A percentile compares a stretch with the other conserved stretches of the same genome.
phyloP scores from a whole-genome alignment of 2,329 filamentous ascomycete species.

The Scedosporium apiospermum region DNA sequence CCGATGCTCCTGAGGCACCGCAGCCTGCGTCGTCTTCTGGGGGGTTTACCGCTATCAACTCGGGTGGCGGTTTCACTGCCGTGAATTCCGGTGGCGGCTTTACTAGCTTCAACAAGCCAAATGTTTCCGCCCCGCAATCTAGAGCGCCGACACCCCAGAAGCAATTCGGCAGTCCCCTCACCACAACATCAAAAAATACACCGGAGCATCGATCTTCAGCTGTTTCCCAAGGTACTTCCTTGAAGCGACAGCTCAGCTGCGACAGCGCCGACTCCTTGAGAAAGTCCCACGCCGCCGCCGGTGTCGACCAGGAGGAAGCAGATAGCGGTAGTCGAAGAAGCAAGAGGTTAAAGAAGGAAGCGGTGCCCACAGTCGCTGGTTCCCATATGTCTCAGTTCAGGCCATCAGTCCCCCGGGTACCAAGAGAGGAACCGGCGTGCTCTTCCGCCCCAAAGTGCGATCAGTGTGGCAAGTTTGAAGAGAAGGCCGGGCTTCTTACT shows the following conservation, averaged over 20 bases:
- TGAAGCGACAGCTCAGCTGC: constrained; percentile 70
- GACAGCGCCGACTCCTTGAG: constrained; percentile 39
- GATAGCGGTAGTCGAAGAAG: constrained; percentile 70
- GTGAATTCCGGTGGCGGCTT: constrained; percentile 53
- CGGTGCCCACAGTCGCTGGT: constrained; percentile 77
- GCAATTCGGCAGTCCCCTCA: constrained; percentile 50
- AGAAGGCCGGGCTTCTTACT: constrained; percentile 58
- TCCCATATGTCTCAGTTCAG: constrained; percentile 95
- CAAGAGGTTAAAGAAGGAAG: constrained; percentile 80
- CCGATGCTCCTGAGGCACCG: constrained; percentile 29
- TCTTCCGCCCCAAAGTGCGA: constrained; percentile 64
- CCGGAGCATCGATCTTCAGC: constrained; percentile 52
- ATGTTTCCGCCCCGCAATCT: constrained; percentile 6
- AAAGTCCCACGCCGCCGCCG: constrained; percentile 28
- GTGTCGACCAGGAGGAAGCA: constrained; percentile 43
- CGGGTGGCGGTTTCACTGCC: constrained; percentile 60
- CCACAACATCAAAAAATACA: constrained; percentile 51
- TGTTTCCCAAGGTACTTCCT: constrained; percentile 44
- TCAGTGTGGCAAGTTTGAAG: constrained; percentile 71
- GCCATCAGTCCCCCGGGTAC: constrained; percentile 61
- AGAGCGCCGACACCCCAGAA: constrained; percentile 22
- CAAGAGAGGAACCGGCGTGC: constrained; percentile 38
- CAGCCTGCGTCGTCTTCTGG: constrained; percentile 26
- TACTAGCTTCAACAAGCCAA: constrained; percentile 53
- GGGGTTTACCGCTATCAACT: constrained; percentile 52